phyloP scores from a whole-genome alignment of 305 asterid genomes.

The Ajuga reptans region DNA sequence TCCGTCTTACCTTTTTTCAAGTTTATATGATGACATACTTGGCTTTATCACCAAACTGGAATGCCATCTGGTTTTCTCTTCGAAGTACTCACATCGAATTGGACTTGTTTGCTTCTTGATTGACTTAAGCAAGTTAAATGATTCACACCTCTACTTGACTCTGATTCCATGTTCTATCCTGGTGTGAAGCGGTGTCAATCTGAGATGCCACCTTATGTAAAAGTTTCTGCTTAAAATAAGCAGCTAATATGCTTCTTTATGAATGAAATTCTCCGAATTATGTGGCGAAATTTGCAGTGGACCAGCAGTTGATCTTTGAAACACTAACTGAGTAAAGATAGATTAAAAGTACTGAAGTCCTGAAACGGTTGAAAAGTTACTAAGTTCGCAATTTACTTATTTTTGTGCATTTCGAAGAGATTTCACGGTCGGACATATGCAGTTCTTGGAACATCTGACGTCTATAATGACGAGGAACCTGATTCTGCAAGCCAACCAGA shows the following conservation, averaged over 20 bases:
- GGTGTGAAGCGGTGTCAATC: too few species aligned
- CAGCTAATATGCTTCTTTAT: background rate
- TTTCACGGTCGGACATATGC: slow-evolving; percentile 90
- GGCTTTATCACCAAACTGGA: background rate
- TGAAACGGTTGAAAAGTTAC: slow-evolving; percentile 11
- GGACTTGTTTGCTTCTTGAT: background rate
- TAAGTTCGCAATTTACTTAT: slow-evolving; percentile 21
- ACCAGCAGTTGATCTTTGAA: background rate
- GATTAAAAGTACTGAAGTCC: background rate
- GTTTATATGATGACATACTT: background rate
- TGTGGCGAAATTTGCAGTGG: background rate
- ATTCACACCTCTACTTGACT: background rate
- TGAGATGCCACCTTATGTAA: background rate
- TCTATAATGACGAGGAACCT: slow-evolving; percentile 56
- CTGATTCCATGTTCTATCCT: too few species aligned
- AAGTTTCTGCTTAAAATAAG: background rate
- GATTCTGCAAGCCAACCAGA: slow-evolving; percentile 56
- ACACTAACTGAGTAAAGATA: too few species aligned
- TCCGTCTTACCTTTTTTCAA: background rate
- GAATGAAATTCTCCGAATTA: background rate
- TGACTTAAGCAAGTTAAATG: background rate
- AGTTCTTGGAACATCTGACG: slow-evolving; percentile 66
- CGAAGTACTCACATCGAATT: background rate
- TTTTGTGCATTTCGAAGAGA: slow-evolving; percentile 48
- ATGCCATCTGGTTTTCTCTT: background rate